These are phyloP conservation scores for Cladophialophora exuberans DNA, from an alignment of 2,329 filamentous ascomycete species.

Conservation along the genomic window DNA sequence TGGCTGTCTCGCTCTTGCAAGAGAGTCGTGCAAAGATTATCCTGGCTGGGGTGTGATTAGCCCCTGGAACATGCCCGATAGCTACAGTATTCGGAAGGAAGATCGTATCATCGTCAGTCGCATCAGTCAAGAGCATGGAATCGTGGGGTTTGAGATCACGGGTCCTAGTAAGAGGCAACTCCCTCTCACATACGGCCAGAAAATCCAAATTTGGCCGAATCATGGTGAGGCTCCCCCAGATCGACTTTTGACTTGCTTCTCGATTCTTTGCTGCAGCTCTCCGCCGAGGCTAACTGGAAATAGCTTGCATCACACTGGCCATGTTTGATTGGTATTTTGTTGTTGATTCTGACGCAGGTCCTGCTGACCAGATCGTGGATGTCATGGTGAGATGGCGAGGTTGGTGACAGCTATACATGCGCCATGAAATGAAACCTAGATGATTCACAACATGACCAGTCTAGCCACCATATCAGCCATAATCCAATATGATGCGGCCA, in stretches of 20 bases:
- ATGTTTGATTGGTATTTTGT: constrained; percentile 74
- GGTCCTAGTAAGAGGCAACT: constrained; percentile 41
- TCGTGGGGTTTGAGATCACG: constrained; percentile 63
- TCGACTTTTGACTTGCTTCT: too few relatives aligned
- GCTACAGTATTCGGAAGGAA: constrained; percentile 43
- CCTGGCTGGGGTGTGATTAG: constrained; percentile 71
- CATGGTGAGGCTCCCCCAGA: too few relatives aligned
- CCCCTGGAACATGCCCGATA: constrained; percentile 54
- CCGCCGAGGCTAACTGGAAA: too few relatives aligned
- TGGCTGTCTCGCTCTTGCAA: constrained; percentile 70
- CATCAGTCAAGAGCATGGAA: constrained; percentile 78
- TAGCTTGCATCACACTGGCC: constrained; percentile 74
- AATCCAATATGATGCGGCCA: too few relatives aligned
- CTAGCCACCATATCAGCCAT: too few relatives aligned
- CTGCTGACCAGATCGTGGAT: constrained; percentile 67
- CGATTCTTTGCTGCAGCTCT: too few relatives aligned
- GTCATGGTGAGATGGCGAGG: constrained; percentile 73
- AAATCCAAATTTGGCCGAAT: constrained; percentile 75
- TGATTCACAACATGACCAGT: too few relatives aligned
- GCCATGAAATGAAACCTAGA: too few relatives aligned
- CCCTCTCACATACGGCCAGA: constrained; percentile 64
- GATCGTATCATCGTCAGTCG: constrained; percentile 69
- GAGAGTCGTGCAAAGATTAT: constrained; percentile 74
- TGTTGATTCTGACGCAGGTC: constrained; percentile 62
- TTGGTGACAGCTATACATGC: constrained; percentile 57